phyloP scores from a whole-genome alignment of 306 rosid species.

The Quercus rubra region DNA sequence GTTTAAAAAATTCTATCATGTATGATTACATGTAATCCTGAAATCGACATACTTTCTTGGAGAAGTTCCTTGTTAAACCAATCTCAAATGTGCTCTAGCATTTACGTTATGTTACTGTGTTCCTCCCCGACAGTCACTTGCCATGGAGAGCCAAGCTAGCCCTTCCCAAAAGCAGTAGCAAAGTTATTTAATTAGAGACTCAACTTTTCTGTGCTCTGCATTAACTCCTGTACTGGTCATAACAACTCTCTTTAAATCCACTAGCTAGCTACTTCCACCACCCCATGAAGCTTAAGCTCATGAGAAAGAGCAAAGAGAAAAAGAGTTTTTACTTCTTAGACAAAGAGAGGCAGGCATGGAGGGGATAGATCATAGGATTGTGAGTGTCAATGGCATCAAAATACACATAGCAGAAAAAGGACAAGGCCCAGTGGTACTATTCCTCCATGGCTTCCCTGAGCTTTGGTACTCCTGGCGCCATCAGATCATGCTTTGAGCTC shows the following conservation, averaged over 20 bases:
- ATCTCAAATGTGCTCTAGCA: neutral
- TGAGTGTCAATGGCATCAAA: constrained; percentile 34
- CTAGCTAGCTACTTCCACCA: neutral
- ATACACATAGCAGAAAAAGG: constrained; percentile 38
- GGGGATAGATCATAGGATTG: constrained; percentile 11
- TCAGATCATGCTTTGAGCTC: constrained; percentile 23
- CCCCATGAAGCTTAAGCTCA: neutral
- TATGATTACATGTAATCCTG: no score
- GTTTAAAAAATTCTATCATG: no score
- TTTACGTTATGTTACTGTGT: neutral
- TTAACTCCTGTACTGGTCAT: neutral
- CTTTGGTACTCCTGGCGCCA: constrained; percentile 38
- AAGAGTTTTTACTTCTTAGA: neutral
- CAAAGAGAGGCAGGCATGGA: constrained; percentile 7
- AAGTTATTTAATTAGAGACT: no score
- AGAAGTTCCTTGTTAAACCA: no score
- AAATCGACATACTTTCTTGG: no score
- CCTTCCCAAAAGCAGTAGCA: no score
- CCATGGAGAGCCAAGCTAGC: neutral
- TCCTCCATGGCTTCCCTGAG: constrained; percentile 42
- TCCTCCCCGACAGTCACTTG: neutral
- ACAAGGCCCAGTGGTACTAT: constrained; percentile 26
- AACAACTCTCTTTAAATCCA: neutral
- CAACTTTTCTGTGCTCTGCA: neutral
- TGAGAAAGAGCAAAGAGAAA: neutral